Evolutionary conservation across 164 flowering plant genomes (phyloP).

Genomic region (Litsea cubeba): DNA sequence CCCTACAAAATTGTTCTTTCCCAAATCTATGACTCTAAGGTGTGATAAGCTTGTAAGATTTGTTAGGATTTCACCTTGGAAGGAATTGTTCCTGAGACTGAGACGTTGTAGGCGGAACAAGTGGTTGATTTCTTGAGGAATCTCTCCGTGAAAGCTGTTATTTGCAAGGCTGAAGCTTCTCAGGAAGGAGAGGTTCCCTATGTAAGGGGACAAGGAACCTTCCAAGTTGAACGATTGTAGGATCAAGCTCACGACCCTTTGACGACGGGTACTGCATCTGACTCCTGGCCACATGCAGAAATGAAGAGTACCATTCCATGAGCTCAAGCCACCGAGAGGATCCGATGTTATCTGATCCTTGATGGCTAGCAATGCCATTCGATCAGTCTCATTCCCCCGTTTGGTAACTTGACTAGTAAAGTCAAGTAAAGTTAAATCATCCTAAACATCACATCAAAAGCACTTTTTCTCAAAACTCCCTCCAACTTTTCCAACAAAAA

Average conservation of each 20-base stretch:
- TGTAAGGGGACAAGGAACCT: slow-evolving; percentile 32
- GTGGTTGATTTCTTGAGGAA: slow-evolving; percentile 29
- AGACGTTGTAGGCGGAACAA: slow-evolving; percentile 28
- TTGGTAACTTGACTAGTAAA: too few species aligned
- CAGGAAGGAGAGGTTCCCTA: slow-evolving; percentile 46
- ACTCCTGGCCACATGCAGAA: slow-evolving; percentile 20
- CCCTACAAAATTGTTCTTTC: slow-evolving; percentile 28
- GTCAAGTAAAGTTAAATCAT: too few species aligned
- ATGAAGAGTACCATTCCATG: slow-evolving; percentile 20
- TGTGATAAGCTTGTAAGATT: slow-evolving; percentile 18
- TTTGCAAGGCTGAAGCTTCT: slow-evolving; percentile 24
- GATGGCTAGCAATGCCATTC: slow-evolving; percentile 13
- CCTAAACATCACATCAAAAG: too few species aligned
- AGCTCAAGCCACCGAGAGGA: slow-evolving; percentile 12
- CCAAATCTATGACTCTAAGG: slow-evolving; percentile 26
- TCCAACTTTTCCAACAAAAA: too few species aligned
- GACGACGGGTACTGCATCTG: slow-evolving; percentile 18
- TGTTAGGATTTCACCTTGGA: slow-evolving; percentile 31
- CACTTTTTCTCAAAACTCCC: too few species aligned
- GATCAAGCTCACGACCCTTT: slow-evolving; percentile 27
- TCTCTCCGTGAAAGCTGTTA: slow-evolving; percentile 27
- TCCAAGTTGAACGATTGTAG: slow-evolving; percentile 19
- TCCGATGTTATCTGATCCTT: slow-evolving; percentile 12
- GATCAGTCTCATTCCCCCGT: slow-evolving; percentile 1
- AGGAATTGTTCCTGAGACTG: slow-evolving; percentile 26